phyloP scores from a whole-genome alignment of 495 filamentous ascomycete species.

The Cudoniella acicularis region DNA sequence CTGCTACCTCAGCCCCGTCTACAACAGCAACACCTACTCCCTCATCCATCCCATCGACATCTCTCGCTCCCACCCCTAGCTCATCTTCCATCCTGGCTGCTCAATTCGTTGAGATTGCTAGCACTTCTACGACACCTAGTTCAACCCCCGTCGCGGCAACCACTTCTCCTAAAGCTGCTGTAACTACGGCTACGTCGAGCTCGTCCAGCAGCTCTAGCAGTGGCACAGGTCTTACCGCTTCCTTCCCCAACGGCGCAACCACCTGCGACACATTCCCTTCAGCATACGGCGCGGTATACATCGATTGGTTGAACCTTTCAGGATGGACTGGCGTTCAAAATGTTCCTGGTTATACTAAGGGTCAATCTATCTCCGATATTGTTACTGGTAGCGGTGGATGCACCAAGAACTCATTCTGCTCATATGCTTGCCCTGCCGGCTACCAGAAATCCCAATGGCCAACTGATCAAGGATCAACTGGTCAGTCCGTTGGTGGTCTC shows the following conservation, averaged over 20 bases:
- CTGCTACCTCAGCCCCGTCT: not conserved
- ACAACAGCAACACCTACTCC: not conserved
- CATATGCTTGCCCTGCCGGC: conserved; percentile 87
- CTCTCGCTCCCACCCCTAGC: conserved; percentile 31
- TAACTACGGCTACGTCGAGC: conserved; percentile 1
- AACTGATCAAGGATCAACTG: conserved; percentile 67
- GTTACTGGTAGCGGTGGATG: conserved; percentile 65
- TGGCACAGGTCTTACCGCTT: conserved; percentile 53
- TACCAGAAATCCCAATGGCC: conserved; percentile 97
- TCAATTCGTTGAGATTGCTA: conserved; percentile 13
- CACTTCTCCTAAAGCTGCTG: not conserved
- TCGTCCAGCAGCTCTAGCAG: conserved; percentile 2
- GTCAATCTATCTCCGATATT: conserved; percentile 37
- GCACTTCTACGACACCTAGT: conserved; percentile 23
- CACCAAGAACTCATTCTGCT: conserved; percentile 68
- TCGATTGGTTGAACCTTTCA: conserved; percentile 62
- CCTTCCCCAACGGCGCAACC: conserved; percentile 76
- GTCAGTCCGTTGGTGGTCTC: conserved; percentile 86
- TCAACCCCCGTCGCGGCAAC: conserved; percentile 18
- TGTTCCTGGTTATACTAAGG: conserved; percentile 36
- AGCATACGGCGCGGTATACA: conserved; percentile 72
- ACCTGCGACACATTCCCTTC: conserved; percentile 74
- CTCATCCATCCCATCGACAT: conserved; percentile 36
- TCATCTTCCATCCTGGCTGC: conserved; percentile 16
- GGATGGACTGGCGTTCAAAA: conserved; percentile 82